Percentiles rank a stretch among this genome's conserved stretches.
Conservation (phyloP, 345 rosid species). For the Kernera saxatilis region DNA sequence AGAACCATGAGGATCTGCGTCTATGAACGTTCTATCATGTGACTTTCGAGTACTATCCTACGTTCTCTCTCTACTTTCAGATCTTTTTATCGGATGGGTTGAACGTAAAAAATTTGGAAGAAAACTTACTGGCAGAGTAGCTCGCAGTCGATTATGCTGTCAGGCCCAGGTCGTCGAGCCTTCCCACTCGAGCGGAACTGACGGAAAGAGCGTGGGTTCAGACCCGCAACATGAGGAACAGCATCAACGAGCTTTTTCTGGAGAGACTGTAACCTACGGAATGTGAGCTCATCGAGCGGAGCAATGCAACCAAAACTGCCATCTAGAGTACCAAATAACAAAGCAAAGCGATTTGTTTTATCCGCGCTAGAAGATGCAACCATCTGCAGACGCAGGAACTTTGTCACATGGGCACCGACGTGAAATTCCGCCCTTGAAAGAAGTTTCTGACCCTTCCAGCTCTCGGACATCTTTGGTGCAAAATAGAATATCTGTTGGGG, state of each 20-base stretch:
- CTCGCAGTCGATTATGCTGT: slow-evolving; percentile 91
- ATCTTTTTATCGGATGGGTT: not conserved
- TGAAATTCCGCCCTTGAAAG: slow-evolving; percentile 96
- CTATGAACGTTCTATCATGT: not conserved
- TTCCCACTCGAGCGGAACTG: slow-evolving; percentile 75
- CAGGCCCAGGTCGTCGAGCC: slow-evolving; percentile 93
- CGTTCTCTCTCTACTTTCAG: not conserved
- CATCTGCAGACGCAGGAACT: slow-evolving; percentile 90
- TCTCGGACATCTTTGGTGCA: slow-evolving; percentile 94
- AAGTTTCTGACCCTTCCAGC: slow-evolving; percentile 98
- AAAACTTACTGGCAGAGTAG: slow-evolving; percentile 84
- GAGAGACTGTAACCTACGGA: slow-evolving; percentile 87
- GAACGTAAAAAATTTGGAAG: not conserved
- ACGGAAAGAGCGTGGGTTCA: slow-evolving; percentile 90
- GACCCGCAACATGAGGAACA: slow-evolving; percentile 90
- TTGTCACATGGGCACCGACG: slow-evolving; percentile 80
- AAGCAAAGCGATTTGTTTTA: slow-evolving; percentile 86
- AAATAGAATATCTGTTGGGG: slow-evolving; percentile 73
- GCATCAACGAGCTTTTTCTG: slow-evolving; percentile 89
- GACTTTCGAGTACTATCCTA: not conserved
- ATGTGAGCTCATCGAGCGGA: slow-evolving; percentile 88
- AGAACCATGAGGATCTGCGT: not conserved
- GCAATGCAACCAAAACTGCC: slow-evolving; percentile 94
- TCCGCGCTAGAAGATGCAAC: slow-evolving; percentile 64
- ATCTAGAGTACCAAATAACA: slow-evolving; percentile 84